Evolutionary conservation across 1,284 basidiomycete genomes (phyloP).

Genomic region (Cryptococcus depauperatus): DNA sequence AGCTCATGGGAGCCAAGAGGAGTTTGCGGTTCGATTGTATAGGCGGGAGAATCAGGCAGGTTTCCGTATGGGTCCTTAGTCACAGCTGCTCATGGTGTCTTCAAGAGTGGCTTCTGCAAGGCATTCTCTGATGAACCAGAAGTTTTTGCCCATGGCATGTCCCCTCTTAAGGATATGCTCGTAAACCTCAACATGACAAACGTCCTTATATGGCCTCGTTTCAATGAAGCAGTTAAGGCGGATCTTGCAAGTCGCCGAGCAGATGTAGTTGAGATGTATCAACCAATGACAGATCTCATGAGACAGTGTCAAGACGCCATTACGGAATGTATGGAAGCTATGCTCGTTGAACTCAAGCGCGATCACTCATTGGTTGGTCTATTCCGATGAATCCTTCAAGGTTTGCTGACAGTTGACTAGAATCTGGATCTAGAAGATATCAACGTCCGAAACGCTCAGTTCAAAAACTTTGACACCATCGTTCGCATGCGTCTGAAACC

Average conservation of each 20-base stretch:
- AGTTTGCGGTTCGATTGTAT: constrained; percentile 82
- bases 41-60: constrained; percentile 66
- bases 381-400: not conserved
- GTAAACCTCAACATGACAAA: constrained; percentile 81
- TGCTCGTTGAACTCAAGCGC: constrained; percentile 81
- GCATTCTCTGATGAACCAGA: constrained; percentile 97
- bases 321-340: constrained; percentile 88
- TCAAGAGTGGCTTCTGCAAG: constrained; percentile 76
- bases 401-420: constrained; percentile 2
- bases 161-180: constrained; percentile 83
- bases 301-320: constrained; percentile 83
- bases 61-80: not conserved
- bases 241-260: constrained; percentile 72
- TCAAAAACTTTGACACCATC: constrained; percentile 83
- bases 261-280: constrained; percentile 87
- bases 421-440: constrained; percentile 92
- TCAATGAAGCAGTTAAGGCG: constrained; percentile 76
- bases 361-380: constrained; percentile 66
- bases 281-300: constrained; percentile 80
- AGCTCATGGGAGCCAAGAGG: constrained; percentile 72
- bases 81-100: not conserved
- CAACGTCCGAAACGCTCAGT: constrained; percentile 88
- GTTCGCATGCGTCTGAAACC: constrained; percentile 84
- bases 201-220: constrained; percentile 88
- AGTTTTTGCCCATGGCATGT: constrained; percentile 82